phyloP scores from a whole-genome alignment of 805 yeast genomes.

The Saccharomycopsis babjevae region DNA sequence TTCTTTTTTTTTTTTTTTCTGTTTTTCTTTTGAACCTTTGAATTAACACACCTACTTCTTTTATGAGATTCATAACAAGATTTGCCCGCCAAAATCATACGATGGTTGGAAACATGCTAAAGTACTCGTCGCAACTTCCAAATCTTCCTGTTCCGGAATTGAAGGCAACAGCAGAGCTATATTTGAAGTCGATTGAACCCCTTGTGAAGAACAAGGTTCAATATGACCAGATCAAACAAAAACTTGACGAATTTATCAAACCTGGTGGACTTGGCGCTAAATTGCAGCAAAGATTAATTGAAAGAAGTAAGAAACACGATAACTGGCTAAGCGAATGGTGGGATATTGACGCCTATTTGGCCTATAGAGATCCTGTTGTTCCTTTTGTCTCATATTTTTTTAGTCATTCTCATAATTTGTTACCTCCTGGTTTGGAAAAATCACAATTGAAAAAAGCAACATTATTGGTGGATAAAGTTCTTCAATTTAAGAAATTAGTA shows the following conservation, averaged over 20 bases:
- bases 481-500: constrained; percentile 55
- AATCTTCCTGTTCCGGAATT: constrained; percentile 80
- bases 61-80: neutral
- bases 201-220: constrained; percentile 41
- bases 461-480: constrained; percentile 55
- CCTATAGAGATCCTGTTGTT: constrained; percentile 87
- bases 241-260: constrained; percentile 55
- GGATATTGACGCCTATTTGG: constrained; percentile 89
- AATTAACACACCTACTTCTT: neutral
- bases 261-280: constrained; percentile 55
- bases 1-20: neutral
- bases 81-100: neutral
- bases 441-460: constrained; percentile 69
- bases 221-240: constrained; percentile 40
- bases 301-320: constrained; percentile 46
- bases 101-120: constrained; percentile 38
- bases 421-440: constrained; percentile 38
- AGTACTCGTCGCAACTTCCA: constrained; percentile 67
- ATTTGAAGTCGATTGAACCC: constrained; percentile 67
- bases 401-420: constrained; percentile 60
- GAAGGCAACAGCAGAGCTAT: constrained; percentile 56
- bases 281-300: constrained; percentile 55
- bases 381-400: constrained; percentile 90
- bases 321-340: constrained; percentile 91
- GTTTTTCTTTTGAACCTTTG: too few species aligned